These are phyloP conservation scores for Juncus effusus DNA, from an alignment of 176 grass and related monocot genomes.

Conservation along the genomic window DNA sequence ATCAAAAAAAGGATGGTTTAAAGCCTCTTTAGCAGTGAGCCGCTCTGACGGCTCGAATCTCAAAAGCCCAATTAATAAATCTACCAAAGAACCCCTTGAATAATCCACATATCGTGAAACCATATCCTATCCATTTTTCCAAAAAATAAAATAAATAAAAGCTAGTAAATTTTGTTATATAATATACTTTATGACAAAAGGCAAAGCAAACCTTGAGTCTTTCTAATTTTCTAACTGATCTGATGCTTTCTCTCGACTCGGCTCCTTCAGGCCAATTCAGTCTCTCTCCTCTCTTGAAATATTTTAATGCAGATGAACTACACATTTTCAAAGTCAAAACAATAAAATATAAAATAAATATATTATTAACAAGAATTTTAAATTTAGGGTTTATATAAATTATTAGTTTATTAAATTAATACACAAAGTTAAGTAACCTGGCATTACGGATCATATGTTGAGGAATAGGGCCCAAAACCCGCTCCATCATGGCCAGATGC, in stretches of 20 bases:
- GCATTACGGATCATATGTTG: slow-evolving; percentile 80
- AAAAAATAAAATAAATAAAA: slow-evolving; percentile 17
- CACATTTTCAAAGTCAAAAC: slow-evolving; percentile 26
- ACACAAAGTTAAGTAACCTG: slow-evolving; percentile 28
- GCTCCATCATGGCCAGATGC: slow-evolving; percentile 98
- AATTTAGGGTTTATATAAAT: neutral
- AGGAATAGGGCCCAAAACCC: slow-evolving; percentile 77
- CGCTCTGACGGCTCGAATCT: slow-evolving; percentile 77
- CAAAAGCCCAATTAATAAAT: slow-evolving; percentile 60
- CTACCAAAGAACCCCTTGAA: slow-evolving; percentile 43
- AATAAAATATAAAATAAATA: neutral
- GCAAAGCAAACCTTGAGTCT: slow-evolving; percentile 57
- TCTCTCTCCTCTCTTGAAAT: slow-evolving; percentile 64
- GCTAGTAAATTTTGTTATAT: neutral
- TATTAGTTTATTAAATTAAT: neutral
- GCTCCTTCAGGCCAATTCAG: slow-evolving; percentile 97
- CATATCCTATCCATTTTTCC: slow-evolving; percentile 48
- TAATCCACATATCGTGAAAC: slow-evolving; percentile 51
- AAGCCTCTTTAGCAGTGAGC: slow-evolving; percentile 67
- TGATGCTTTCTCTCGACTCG: slow-evolving; percentile 83
- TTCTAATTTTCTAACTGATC: slow-evolving; percentile 68
- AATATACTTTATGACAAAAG: neutral
- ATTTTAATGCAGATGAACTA: slow-evolving; percentile 85
- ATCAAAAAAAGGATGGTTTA: slow-evolving; percentile 82
- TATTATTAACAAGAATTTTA: neutral